Percentiles rank a stretch among this genome's conserved stretches.
Conservation (phyloP, 2,329 filamentous ascomycete genomes). For the Sclerotinia nivalis region DNA sequence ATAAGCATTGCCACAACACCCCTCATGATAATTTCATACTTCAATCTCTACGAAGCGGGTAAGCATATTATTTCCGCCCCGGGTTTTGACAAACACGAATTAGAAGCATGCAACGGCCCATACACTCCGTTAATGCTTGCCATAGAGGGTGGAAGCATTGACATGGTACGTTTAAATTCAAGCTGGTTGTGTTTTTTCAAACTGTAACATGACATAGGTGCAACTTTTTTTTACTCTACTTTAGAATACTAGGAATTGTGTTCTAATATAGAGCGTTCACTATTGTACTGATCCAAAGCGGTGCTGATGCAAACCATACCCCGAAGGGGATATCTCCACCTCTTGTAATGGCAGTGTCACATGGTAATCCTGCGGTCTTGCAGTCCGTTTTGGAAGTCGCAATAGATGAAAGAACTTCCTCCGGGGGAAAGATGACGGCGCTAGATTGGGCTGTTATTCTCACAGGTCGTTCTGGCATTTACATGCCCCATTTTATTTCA, state of each 20-base stretch:
- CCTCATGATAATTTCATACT: not conserved
- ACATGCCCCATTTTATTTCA: not conserved
- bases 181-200: not conserved
- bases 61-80: not conserved
- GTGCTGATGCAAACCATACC: not conserved
- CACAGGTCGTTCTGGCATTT: not conserved
- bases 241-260: no score
- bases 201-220: not conserved
- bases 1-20: not conserved
- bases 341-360: not conserved
- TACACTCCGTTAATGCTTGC: not conserved
- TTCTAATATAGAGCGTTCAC: no score
- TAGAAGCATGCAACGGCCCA: not conserved
- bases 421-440: not conserved
- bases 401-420: not conserved
- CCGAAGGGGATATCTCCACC: rapidly evolving
- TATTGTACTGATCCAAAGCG: not conserved
- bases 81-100: not conserved
- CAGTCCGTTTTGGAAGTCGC: not conserved
- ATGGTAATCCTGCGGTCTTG: not conserved
- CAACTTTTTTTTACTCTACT: no score
- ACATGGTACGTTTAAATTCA: not conserved
- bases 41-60: not conserved
- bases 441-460: not conserved
- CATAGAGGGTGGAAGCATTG: not conserved